These are phyloP conservation scores for Quercus variabilis DNA, from an alignment of 306 rosid species.

Conservation along the genomic window DNA sequence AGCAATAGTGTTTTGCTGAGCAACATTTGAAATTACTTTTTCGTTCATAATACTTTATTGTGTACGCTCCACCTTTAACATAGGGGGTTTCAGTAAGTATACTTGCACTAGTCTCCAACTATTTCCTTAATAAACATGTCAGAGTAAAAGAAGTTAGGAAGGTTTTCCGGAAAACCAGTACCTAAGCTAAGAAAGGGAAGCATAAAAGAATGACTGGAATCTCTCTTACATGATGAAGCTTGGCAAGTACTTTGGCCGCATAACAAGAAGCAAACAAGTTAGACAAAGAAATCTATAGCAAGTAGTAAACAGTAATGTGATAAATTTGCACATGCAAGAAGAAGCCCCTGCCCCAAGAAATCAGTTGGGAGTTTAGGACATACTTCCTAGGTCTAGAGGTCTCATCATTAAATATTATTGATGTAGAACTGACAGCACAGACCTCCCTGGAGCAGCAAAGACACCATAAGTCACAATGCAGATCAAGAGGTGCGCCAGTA, in stretches of 20 bases:
- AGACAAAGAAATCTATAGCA: constrained; percentile 16
- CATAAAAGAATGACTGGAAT: constrained; percentile 7
- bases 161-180: background rate
- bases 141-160: background rate
- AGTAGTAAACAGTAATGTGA: background rate
- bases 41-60: too few relatives aligned
- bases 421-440: too few relatives aligned
- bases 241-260: constrained; percentile 93
- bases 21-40: too few relatives aligned
- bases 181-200: constrained; percentile 6
- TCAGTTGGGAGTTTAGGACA: background rate
- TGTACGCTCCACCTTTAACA: constrained; percentile 61
- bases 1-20: too few relatives aligned
- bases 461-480: too few relatives aligned
- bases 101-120: constrained; percentile 71
- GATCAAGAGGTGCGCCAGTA: too few relatives aligned
- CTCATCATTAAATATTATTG: background rate
- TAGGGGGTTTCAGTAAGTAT: constrained; percentile 92
- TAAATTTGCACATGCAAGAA: background rate
- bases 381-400: background rate
- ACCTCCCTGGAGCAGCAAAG: too few relatives aligned
- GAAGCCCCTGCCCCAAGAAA: background rate
- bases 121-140: constrained; percentile 44
- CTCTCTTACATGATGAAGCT: constrained; percentile 67
- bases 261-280: constrained; percentile 21